Percentiles rank a stretch among this genome's conserved stretches.
Evolutionary conservation across 306 rosid genomes (phyloP).

Genomic region (Rosa persica): DNA sequence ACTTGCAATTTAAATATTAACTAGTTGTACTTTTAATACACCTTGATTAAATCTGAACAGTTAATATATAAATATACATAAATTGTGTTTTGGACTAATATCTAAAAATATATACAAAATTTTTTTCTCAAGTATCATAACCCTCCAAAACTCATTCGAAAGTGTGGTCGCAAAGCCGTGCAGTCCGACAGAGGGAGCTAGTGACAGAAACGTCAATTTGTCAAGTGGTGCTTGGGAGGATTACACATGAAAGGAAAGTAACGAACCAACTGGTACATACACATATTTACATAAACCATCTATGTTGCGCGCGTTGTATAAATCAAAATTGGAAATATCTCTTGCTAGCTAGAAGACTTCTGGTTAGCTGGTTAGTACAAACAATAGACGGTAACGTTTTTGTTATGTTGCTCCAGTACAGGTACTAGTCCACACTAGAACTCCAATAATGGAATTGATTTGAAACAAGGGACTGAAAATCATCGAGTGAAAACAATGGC

Average conservation of each 20-base stretch:
- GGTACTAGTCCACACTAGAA: background rate
- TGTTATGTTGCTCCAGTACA: background rate
- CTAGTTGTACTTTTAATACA: too few relatives aligned
- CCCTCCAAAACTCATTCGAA: background rate
- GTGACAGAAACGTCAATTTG: background rate
- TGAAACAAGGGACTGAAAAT: background rate
- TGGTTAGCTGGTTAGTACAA: background rate
- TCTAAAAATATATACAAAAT: too few relatives aligned
- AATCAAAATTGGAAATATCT: background rate
- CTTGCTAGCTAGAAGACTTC: background rate
- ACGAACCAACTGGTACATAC: background rate
- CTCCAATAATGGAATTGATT: slow-evolving; percentile 9
- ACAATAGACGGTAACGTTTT: background rate
- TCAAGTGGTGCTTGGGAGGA: background rate
- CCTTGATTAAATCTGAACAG: too few relatives aligned
- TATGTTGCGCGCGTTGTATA: background rate
- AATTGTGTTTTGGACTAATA: too few relatives aligned
- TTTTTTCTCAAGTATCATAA: too few relatives aligned
- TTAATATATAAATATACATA: too few relatives aligned
- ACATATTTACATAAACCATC: background rate
- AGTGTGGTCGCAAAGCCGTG: background rate
- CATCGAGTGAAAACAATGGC: slow-evolving; percentile 20
- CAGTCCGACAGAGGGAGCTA: background rate
- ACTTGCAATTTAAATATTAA: too few relatives aligned
- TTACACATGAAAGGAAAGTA: background rate